These are phyloP conservation scores for Lactifluus subvellereus DNA, from an alignment of 768 basidiomycete species.

Conservation along the genomic window DNA sequence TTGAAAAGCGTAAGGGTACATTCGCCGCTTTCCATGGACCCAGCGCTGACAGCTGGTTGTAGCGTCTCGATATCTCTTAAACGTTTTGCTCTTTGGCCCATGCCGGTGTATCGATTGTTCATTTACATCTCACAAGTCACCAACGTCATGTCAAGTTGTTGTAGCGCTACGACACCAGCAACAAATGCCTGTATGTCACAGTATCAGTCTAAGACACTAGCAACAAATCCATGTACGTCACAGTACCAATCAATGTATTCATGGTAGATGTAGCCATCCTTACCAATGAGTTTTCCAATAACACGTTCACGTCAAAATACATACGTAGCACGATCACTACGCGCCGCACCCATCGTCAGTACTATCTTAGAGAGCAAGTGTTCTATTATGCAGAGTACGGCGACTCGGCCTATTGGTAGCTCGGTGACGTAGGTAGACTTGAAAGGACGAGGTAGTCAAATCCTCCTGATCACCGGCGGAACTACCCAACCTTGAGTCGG, in stretches of 20 bases:
- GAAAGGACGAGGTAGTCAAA: too few relatives aligned
- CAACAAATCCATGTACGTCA: slow-evolving; percentile 7
- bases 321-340: too few relatives aligned
- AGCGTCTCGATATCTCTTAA: slow-evolving; percentile 39
- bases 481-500: too few relatives aligned
- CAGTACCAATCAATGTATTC: slow-evolving; percentile 1
- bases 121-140: not conserved
- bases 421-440: too few relatives aligned
- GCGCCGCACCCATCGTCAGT: too few relatives aligned
- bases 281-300: not conserved
- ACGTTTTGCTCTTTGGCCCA: not conserved
- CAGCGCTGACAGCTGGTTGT: not conserved
- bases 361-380: not conserved
- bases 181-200: slow-evolving; percentile 5
- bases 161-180: not conserved
- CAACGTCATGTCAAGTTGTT: not conserved
- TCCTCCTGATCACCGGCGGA: too few relatives aligned
- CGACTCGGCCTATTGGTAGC: too few relatives aligned
- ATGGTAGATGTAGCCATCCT: slow-evolving; percentile 9
- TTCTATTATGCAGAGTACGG: too few relatives aligned
- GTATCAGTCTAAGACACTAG: not conserved
- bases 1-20: slow-evolving; percentile 62
- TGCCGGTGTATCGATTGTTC: not conserved
- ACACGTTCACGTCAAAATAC: too few relatives aligned
- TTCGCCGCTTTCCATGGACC: not conserved